These are phyloP conservation scores for Citrus maxima DNA, from an alignment of 345 rosid genomes.

Conservation along the genomic window DNA sequence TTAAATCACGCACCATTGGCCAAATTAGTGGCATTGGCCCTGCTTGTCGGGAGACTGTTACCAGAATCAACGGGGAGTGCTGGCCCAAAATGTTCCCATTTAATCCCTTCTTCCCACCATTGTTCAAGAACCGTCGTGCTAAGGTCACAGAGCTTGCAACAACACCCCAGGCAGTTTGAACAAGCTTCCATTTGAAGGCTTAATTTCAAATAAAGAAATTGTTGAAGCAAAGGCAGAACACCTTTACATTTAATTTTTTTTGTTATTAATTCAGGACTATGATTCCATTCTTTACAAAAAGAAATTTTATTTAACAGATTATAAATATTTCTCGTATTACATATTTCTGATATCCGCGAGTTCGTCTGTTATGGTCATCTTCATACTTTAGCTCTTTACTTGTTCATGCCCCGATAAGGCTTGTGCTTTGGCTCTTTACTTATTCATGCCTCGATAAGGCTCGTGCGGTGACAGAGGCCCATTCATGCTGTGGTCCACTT, in stretches of 20 bases:
- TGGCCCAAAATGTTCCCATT: constrained; percentile 9
- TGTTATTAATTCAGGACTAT: not conserved
- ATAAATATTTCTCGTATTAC: too few species aligned
- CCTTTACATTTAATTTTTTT: not conserved
- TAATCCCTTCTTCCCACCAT: not conserved
- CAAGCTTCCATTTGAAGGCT: not conserved
- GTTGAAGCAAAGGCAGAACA: not conserved
- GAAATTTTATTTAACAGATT: too few species aligned
- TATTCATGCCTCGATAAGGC: too few species aligned
- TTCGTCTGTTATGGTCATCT: too few species aligned
- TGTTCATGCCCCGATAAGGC: too few species aligned
- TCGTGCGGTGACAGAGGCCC: too few species aligned
- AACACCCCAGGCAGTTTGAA: not conserved
- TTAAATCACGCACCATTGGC: not conserved
- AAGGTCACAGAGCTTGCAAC: not conserved
- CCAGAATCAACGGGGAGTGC: not conserved
- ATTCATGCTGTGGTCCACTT: too few species aligned
- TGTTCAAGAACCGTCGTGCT: not conserved
- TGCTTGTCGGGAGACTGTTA: not conserved
- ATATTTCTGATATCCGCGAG: too few species aligned
- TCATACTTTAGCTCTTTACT: too few species aligned
- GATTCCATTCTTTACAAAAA: too few species aligned
- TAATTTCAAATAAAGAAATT: not conserved
- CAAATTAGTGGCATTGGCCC: not conserved
- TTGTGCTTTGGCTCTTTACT: too few species aligned